Conservation (phyloP, 2,329 filamentous ascomycete species). For the Penicillium occitanis region DNA sequence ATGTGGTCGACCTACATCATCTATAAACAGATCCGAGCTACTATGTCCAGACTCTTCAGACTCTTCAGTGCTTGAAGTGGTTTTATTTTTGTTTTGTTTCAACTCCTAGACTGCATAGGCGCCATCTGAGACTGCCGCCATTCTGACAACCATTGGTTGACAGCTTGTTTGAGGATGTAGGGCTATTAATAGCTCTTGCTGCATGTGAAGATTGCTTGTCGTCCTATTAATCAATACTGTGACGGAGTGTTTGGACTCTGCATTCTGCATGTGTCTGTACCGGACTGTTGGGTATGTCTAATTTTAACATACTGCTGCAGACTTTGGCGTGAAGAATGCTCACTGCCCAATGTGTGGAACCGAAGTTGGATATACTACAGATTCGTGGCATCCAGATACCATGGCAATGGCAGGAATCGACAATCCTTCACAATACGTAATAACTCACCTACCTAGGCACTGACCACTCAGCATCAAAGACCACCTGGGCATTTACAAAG, state of each 20-base stretch:
- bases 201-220: constrained; percentile 4
- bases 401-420: background rate
- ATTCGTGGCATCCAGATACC: background rate
- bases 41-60: background rate
- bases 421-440: background rate
- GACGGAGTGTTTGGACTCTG: background rate
- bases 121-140: constrained; percentile 9
- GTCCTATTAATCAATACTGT: background rate
- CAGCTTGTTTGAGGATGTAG: background rate
- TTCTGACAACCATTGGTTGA: background rate
- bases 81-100: constrained; percentile 12
- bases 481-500: background rate
- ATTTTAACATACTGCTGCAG: background rate
- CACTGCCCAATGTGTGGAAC: background rate
- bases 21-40: constrained; percentile 6
- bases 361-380: background rate
- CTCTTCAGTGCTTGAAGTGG: background rate
- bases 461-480: background rate
- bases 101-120: background rate
- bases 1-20: background rate
- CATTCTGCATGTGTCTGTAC: background rate
- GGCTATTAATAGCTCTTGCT: constrained; percentile 1
- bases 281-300: background rate
- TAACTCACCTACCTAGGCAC: background rate
- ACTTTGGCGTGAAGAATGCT: background rate